Base-by-base conservation (phyloP, 805 yeast species). In the Starmerella sirachaensis region DNA sequence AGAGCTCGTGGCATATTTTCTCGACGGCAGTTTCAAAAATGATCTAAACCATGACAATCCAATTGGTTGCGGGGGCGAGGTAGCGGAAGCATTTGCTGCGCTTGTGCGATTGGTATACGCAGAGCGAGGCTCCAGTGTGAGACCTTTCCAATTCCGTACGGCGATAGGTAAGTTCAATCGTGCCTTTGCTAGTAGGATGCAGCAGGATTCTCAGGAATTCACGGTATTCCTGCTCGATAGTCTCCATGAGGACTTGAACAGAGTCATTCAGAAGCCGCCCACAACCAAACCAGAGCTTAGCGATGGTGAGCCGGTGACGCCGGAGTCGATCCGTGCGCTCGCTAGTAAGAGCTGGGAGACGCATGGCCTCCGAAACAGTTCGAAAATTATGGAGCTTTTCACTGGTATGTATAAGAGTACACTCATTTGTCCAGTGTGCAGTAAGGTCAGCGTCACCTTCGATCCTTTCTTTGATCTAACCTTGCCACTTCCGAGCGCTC, bases 121-220 rank as follows among this genome's bases (percentile, higher is more conserved):
- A 14, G 47, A 52, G 16, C 43, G 48, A 16, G 46, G 51, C 36
- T 36, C 57, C 10, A 45, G 60, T 3, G 62, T 58, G 43, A 61
- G 84, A 1, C 96, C 97, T 1, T 61, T 81, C 28, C 80, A 75
- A 22, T 85, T 88, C 62, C 84, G 82, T 51, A 62, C 67, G 23
- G 75, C 82, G 0, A 68, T 88, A 23, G 97, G 96, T 0, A 69
- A 76, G 43, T 80, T 70, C 52, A 80, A 85, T 27, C 69, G 78
- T 1, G 70, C 78, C 66, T 88, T 85, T 61, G 70, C 77, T 0
- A 93, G 83, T 2, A 78, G 76, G 48, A 74, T 72, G 41, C 96
- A 88, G 56, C 96, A 88, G 53, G 97, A 88, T 55, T 81, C 94
- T 1, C 95, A 86, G 55, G 97, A 88, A 55, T 79, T 88, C 53